phyloP scores from a whole-genome alignment of 2,329 filamentous ascomycete genomes.

The Hymenoscyphus fraxineus region DNA sequence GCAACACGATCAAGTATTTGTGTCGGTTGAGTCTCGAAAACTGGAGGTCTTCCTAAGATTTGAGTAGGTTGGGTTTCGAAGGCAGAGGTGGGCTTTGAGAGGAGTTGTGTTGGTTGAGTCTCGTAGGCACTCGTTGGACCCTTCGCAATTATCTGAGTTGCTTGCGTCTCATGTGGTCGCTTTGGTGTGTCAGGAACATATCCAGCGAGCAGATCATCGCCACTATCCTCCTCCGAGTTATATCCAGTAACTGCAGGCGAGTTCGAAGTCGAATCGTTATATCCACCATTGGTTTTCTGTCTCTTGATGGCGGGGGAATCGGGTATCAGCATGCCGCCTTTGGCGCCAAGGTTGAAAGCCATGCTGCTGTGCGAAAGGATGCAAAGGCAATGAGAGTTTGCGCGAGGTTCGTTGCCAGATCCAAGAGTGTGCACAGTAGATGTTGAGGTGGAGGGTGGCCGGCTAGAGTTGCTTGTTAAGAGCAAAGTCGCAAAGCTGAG shows the following conservation, averaged over 20 bases:
- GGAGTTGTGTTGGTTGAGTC: slow-evolving; percentile 19
- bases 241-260: slow-evolving; percentile 28
- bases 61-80: slow-evolving; percentile 19
- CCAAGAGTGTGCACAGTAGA: not conserved
- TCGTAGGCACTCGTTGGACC: slow-evolving; percentile 5
- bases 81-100: slow-evolving; percentile 21
- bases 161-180: slow-evolving; percentile 39
- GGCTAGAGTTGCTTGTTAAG: not conserved
- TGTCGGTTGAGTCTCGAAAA: slow-evolving; percentile 9
- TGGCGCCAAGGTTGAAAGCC: slow-evolving; percentile 20
- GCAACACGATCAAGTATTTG: slow-evolving; percentile 4
- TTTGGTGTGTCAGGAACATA: slow-evolving; percentile 35
- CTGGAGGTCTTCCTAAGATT: slow-evolving; percentile 1
- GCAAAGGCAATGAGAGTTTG: not conserved
- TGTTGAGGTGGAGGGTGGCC: not conserved
- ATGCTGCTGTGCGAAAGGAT: slow-evolving; percentile 18
- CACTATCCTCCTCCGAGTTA: slow-evolving; percentile 42
- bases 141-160: slow-evolving; percentile 37
- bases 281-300: slow-evolving; percentile 33
- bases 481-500: not conserved
- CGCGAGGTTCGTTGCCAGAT: not conserved
- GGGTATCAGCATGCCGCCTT: slow-evolving; percentile 13
- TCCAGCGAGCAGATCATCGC: slow-evolving; percentile 47
- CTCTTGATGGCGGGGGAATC: slow-evolving; percentile 33
- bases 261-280: slow-evolving; percentile 30